Base-by-base conservation (phyloP, 2,329 filamentous ascomycete genomes). In the Exophiala sp. region DNA sequence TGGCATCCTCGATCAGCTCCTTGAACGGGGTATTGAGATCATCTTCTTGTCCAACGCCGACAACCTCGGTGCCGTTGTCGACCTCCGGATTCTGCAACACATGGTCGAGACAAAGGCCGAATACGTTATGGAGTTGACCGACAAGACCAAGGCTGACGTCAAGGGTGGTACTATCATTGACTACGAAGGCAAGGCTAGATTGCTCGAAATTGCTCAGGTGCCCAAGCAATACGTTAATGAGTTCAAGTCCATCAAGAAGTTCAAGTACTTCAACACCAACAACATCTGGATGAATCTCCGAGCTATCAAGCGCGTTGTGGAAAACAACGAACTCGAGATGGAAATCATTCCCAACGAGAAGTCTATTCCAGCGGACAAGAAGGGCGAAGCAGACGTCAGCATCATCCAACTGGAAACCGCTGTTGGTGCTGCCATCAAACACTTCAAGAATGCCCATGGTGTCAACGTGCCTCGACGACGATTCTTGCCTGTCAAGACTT, bases 261-360 rank as follows among this genome's bases (percentile, higher is more conserved):
- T 99, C 88, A 96, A 95, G 84, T 99, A 99, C 86, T 99, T 99
- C 87, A 99, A 99, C 85, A 99, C 94, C 76, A 99, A 99, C 88
- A 99, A 99, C 84, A 96, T 99, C 78, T 99, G 94, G 94, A 88
- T 99, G 82, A 96, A 96, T 79, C 83, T 96, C 67, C 86, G 89
- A 72, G 94, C 94, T 65, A 88, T 99, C 78, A 97, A 97, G 87
- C 91, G 94, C 58, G 91, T 99, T 50, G 94, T 99, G 6, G 94
- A 97, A 84, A 91, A 95, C 75, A 90, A 96, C 73, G 92, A 97
- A 80, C 86, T 99, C 50, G 89, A 91, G 77, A 95, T 99, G 89
- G 94, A 99, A 79, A 99, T 99, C 72, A 99, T 99, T 67, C 91
- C 94, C 73, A 99, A 99, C 79, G 91, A 89, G 78, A 99, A 99